These are phyloP conservation scores for Xylariaceae sp. DNA, from an alignment of 2,329 filamentous ascomycete genomes.

Conservation along the genomic window DNA sequence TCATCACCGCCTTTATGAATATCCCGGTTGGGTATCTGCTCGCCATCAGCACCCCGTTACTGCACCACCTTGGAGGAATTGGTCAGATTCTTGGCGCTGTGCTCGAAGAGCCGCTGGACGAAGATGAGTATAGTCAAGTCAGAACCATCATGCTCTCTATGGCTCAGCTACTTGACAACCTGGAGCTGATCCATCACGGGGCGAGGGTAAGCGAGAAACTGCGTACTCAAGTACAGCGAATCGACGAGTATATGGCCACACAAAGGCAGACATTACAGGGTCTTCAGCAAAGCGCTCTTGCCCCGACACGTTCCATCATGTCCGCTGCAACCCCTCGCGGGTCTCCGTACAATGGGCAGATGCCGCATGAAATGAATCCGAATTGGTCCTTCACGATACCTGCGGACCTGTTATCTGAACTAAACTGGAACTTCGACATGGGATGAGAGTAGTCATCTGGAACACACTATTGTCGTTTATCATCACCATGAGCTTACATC, in stretches of 20 bases:
- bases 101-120: slow-evolving; percentile 4
- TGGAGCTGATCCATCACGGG: slow-evolving; percentile 3
- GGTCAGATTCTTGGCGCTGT: slow-evolving; percentile 6
- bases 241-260: slow-evolving; percentile 5
- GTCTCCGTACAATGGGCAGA: background rate
- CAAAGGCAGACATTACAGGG: slow-evolving; percentile 1
- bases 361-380: background rate
- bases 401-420: background rate
- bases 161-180: slow-evolving; percentile 6
- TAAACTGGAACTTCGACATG: slow-evolving; percentile 4
- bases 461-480: background rate
- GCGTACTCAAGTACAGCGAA: slow-evolving; percentile 4
- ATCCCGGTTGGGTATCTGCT: slow-evolving; percentile 6
- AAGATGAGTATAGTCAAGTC: slow-evolving; percentile 7
- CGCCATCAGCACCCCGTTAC: slow-evolving; percentile 7
- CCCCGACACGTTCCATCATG: background rate
- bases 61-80: slow-evolving; percentile 8
- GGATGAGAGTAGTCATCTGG: background rate
- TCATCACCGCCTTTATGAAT: slow-evolving; percentile 4
- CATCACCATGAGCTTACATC: no score
- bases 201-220: slow-evolving; percentile 6
- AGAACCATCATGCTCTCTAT: slow-evolving; percentile 8
- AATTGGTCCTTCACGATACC: slow-evolving; percentile 5
- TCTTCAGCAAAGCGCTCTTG: background rate
- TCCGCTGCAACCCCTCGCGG: background rate